These are phyloP conservation scores for Pyricularia grisea DNA, from an alignment of 2,329 filamentous ascomycete species.

Conservation along the genomic window DNA sequence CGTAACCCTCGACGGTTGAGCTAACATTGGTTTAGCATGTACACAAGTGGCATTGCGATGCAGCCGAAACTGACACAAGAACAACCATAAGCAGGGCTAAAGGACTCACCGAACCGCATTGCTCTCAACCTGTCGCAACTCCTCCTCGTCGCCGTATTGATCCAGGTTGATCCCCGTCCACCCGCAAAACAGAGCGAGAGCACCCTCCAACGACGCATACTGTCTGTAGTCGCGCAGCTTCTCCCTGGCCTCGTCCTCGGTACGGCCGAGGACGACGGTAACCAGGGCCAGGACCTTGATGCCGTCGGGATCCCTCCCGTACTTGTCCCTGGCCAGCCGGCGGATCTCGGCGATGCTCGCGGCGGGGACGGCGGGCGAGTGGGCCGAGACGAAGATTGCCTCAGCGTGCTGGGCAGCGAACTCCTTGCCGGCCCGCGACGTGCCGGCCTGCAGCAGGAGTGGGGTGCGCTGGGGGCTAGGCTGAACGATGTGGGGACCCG, in stretches of 20 bases:
- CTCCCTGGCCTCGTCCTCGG: constrained; percentile 53
- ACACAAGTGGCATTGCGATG: neutral
- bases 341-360: constrained; percentile 56
- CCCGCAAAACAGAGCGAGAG: constrained; percentile 61
- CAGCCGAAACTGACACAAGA: neutral
- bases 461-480: constrained; percentile 61
- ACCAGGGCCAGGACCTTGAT: constrained; percentile 63
- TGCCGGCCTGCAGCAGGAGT: constrained; percentile 61
- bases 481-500: constrained; percentile 55
- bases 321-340: constrained; percentile 37
- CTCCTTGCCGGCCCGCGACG: constrained; percentile 52
- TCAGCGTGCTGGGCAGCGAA: constrained; percentile 65
- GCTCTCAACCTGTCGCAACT: constrained; percentile 27
- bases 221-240: constrained; percentile 54
- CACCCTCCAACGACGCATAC: constrained; percentile 53
- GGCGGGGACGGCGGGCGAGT: constrained; percentile 51
- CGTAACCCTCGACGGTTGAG: constrained; percentile 13
- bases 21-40: neutral
- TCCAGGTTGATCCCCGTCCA: constrained; percentile 54
- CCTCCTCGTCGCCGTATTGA: constrained; percentile 28
- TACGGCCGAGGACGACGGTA: constrained; percentile 54
- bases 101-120: constrained; percentile 27
- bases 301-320: constrained; percentile 45
- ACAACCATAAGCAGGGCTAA: neutral
- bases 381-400: constrained; percentile 59